A percentile compares a stretch with the other conserved stretches of the same genome.
Evolutionary conservation across 768 basidiomycete species (phyloP).

Genomic region (Suillus sp.): DNA sequence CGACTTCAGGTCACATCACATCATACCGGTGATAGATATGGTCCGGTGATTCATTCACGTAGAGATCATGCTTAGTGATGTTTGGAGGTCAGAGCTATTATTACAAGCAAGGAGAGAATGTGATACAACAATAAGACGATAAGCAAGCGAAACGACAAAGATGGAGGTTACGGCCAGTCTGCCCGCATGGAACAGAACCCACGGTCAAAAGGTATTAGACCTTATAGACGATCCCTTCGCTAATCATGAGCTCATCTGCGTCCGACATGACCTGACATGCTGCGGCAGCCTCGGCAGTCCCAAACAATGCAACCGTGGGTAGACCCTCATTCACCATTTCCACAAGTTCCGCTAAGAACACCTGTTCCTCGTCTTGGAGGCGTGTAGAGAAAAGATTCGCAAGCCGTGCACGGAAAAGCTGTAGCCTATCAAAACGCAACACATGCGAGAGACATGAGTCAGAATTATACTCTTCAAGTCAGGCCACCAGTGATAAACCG

Average conservation of each 20-base stretch:
- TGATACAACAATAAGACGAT: constrained; percentile 11
- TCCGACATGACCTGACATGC: constrained; percentile 78
- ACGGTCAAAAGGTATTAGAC: constrained; percentile 44
- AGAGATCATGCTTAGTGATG: background rate
- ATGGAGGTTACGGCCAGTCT: background rate
- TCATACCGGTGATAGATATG: background rate
- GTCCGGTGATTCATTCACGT: background rate
- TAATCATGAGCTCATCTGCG: constrained; percentile 76
- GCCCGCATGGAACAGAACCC: background rate
- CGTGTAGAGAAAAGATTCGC: constrained; percentile 68
- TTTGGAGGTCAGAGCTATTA: background rate
- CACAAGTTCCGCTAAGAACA: constrained; percentile 70
- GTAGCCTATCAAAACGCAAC: constrained; percentile 49
- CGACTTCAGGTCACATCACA: background rate
- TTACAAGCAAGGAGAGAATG: constrained; percentile 12
- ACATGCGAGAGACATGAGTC: constrained; percentile 4
- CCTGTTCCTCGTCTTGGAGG: constrained; percentile 75
- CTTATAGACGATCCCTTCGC: constrained; percentile 85
- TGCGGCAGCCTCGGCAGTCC: constrained; percentile 75
- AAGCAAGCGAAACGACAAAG: constrained; percentile 9
- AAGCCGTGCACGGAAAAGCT: constrained; percentile 79
- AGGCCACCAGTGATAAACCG: constrained; percentile 2
- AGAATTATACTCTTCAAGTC: constrained; percentile 1
- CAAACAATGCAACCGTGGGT: constrained; percentile 67
- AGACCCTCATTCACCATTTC: constrained; percentile 79